Percentiles rank a stretch among this genome's conserved stretches.
Evolutionary conservation across 805 yeast genomes (phyloP).

Genomic region (Cyberlindnera sargentensis): DNA sequence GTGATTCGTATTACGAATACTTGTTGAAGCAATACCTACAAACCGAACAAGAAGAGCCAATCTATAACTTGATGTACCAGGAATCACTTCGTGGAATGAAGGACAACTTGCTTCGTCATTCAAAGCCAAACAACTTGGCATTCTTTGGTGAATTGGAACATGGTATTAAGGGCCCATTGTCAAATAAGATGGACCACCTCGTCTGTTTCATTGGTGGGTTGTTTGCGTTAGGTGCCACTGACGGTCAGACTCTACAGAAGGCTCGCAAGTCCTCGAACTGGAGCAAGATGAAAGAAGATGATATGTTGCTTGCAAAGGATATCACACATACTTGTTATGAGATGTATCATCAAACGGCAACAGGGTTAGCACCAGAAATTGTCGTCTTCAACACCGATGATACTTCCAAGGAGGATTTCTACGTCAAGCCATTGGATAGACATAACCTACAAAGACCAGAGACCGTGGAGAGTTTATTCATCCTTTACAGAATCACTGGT

Average conservation of each 20-base stretch:
- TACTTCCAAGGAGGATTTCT: constrained; percentile 45
- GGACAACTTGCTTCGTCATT: constrained; percentile 51
- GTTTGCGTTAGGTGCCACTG: constrained; percentile 84
- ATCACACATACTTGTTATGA: constrained; percentile 75
- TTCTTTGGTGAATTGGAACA: constrained; percentile 72
- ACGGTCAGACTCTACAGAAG: constrained; percentile 49
- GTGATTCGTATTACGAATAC: constrained; percentile 91
- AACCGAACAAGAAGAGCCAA: constrained; percentile 51
- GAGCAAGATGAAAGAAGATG: constrained; percentile 51
- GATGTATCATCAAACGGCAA: constrained; percentile 65
- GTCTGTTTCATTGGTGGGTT: constrained; percentile 91
- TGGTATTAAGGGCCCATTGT: constrained; percentile 56
- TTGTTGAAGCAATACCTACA: constrained; percentile 79
- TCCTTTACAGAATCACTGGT: constrained; percentile 71
- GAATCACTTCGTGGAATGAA: constrained; percentile 74
- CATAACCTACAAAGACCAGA: constrained; percentile 93
- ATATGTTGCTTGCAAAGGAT: constrained; percentile 65
- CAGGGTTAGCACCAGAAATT: constrained; percentile 87
- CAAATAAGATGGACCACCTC: constrained; percentile 83
- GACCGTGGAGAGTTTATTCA: constrained; percentile 82
- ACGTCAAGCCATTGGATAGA: constrained; percentile 60
- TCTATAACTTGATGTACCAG: constrained; percentile 69
- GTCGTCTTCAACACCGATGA: constrained; percentile 68
- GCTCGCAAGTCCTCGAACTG: constrained; percentile 53
- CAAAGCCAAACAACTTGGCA: constrained; percentile 55